These are phyloP conservation scores for Capillidium heterosporum DNA, from an alignment of 371 early-diverging fungal genomes.

Conservation along the genomic window DNA sequence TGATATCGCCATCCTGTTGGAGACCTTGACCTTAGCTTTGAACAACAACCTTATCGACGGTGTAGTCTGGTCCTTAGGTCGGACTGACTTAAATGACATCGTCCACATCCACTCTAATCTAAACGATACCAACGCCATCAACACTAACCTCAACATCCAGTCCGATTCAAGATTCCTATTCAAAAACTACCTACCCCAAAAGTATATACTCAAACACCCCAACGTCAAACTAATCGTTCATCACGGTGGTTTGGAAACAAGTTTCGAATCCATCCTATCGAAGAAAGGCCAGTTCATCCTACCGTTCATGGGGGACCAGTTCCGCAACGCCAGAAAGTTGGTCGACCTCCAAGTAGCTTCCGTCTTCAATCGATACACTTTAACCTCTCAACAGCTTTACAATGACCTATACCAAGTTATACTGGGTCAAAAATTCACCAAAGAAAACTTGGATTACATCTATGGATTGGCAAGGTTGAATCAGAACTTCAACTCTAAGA, in stretches of 20 bases:
- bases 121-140: no score
- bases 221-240: conserved; percentile 4
- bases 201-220: conserved; percentile 4
- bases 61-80: conserved; percentile 4
- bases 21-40: neutral
- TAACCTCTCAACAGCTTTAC: neutral
- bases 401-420: neutral
- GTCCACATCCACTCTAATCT: neutral
- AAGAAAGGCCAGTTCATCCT: neutral
- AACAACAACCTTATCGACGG: conserved; percentile 5
- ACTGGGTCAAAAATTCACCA: neutral
- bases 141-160: neutral
- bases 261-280: neutral
- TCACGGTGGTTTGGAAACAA: conserved; percentile 6
- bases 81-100: neutral
- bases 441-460: neutral
- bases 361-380: neutral
- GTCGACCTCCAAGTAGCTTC: neutral
- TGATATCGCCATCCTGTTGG: neutral
- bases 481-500: neutral
- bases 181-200: neutral
- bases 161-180: neutral
- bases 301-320: conserved; percentile 6
- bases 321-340: neutral
- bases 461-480: neutral